Evolutionary conservation across 2,329 filamentous ascomycete genomes (phyloP).

Genomic region (Coleophoma eucalyptorum): DNA sequence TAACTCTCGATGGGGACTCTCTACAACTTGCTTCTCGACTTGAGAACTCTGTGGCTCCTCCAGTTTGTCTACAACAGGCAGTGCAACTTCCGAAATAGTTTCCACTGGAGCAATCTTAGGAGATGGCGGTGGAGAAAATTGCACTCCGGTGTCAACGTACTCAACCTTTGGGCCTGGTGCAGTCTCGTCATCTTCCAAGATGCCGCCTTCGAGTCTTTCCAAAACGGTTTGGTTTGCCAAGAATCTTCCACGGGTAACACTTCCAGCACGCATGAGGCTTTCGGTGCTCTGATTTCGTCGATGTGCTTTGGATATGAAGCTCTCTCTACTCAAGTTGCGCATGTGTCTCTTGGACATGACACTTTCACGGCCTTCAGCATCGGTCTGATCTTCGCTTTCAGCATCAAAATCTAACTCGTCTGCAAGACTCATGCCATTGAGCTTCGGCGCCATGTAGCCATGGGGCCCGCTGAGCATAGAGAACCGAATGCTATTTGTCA

Average conservation of each 20-base stretch:
- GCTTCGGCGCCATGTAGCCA: conserved; percentile 47
- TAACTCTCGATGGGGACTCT: conserved; percentile 33
- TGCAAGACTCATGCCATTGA: conserved; percentile 73
- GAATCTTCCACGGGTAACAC: conserved; percentile 48
- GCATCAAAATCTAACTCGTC: conserved; percentile 88
- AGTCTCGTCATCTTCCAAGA: conserved; percentile 46
- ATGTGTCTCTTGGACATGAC: conserved; percentile 50
- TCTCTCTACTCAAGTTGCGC: conserved; percentile 55
- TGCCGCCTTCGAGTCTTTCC: conserved; percentile 49
- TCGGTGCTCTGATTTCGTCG: conserved; percentile 55
- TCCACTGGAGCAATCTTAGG: conserved; percentile 44
- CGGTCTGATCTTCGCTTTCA: conserved; percentile 70
- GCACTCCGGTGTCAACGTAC: conserved; percentile 74
- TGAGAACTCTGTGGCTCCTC: conserved; percentile 7
- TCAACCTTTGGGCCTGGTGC: conserved; percentile 35
- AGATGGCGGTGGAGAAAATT: conserved; percentile 80
- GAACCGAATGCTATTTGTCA: conserved; percentile 69
- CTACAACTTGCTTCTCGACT: conserved; percentile 28
- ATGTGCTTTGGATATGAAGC: conserved; percentile 45
- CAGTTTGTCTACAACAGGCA: conserved; percentile 20
- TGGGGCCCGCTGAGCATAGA: conserved; percentile 62
- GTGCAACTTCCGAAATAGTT: conserved; percentile 40
- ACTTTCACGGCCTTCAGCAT: conserved; percentile 67
- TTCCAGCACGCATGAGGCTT: conserved; percentile 51
- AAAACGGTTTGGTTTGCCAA: conserved; percentile 51